Evolutionary conservation across 164 flowering plant species (phyloP).

Genomic region (Paratinospora sagittata): DNA sequence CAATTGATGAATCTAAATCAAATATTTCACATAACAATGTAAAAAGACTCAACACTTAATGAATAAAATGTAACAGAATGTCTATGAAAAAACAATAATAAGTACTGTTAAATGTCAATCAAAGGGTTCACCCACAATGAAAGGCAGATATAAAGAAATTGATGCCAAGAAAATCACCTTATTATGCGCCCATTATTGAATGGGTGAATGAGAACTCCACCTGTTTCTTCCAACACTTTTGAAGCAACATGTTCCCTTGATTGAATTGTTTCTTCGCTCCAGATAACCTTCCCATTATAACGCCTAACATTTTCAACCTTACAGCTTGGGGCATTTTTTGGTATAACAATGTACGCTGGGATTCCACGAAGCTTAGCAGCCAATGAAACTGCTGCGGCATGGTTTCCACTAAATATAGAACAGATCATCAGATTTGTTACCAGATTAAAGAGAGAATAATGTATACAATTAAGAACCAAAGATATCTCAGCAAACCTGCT

Average conservation of each 20-base stretch:
- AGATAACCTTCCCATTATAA: constrained; percentile 69
- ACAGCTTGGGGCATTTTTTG: constrained; percentile 81
- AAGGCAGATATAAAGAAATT: too few species aligned
- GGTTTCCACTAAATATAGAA: constrained; percentile 63
- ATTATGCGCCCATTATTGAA: constrained; percentile 69
- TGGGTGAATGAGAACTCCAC: constrained; percentile 77
- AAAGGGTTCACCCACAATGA: too few species aligned
- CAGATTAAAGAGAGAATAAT: neutral
- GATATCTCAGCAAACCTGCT: constrained; percentile 62
- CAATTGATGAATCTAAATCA: too few species aligned
- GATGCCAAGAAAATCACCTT: constrained; percentile 36
- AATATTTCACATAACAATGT: too few species aligned
- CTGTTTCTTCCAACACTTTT: constrained; percentile 69
- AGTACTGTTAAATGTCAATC: too few species aligned
- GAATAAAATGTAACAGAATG: too few species aligned
- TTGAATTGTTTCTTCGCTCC: constrained; percentile 65
- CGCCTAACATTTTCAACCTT: constrained; percentile 85
- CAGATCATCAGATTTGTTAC: constrained; percentile 12
- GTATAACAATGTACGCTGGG: constrained; percentile 81
- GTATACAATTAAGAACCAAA: neutral
- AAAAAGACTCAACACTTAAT: too few species aligned
- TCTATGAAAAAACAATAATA: too few species aligned
- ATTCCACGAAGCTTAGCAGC: constrained; percentile 78
- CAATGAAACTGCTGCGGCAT: constrained; percentile 91
- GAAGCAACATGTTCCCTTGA: constrained; percentile 59